Evolutionary conservation across 2,329 filamentous ascomycete genomes (phyloP), one percentile per base, ranked within the genome.

Genomic region (Nannizzia gypsea): DNA sequence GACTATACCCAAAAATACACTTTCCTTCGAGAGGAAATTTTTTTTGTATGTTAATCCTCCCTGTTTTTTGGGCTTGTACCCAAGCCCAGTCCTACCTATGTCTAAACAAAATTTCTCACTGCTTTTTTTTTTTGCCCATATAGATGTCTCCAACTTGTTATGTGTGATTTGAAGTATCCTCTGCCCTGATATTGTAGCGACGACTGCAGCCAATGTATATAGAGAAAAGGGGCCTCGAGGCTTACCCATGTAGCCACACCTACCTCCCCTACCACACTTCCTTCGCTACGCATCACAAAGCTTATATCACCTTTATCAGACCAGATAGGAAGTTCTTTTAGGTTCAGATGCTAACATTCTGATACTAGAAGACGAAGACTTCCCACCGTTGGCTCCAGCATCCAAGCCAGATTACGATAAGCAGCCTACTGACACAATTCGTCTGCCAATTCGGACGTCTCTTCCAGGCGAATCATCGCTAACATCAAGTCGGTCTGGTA

Each of bases 41-140:
- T 63, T 67, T 71, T 76, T 78, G 76, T 78, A 78, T 72, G 76
- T 78, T 78, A 78, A 77, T 60, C 73, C 72, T 76, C 74, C 75
- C 74, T 74, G 69, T 67, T 54, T 34, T 73, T 72, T 73, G 67
- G 68, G 34, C 69, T 71, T 72, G 65, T 70, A 69, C 67, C 66
- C 67, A 68, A 70, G 73, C 68, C 54, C 34, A 31, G 54, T 42
- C 22, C 34, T 56, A 56, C 54, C 31, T 74, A 76, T 73, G 62
- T 69, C 68, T 71, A 76, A 75, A 75, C 67, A 68, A 75, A 72
- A 68, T 73, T 63, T 74, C 74, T 75, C 73, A 76, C 74, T 71
- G 68, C 67, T 68, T 71, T 69, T 71, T 67, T 68, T 71, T 69
- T 71, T 70, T 72, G 70, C 70, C 68, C 72, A 72, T 74, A 75